Base-by-base conservation (phyloP, 2,329 filamentous ascomycete genomes). In the Cadophora gregata region DNA sequence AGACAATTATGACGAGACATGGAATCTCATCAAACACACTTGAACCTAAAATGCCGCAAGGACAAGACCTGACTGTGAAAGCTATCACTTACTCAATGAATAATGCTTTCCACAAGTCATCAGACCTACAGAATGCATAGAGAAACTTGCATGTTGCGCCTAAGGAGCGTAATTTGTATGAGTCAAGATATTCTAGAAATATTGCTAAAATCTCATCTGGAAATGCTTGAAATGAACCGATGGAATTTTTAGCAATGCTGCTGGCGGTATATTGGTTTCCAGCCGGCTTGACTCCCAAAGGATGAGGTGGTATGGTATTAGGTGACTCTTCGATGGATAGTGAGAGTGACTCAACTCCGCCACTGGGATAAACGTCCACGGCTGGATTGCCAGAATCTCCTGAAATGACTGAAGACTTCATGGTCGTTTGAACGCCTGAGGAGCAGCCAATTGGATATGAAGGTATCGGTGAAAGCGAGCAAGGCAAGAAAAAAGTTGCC, bases 61-160 rank as follows among this genome's bases (percentile, higher is more conserved):
- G 19, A 16, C 31, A 21, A 36, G n/a, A 14, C 12, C 12, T 12
- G 16, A 24, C n/a, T 16, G 19, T 25, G 53, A 58, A 38, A 58
- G 65, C 55, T 66, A n/a, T 61, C 66, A 88, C 93, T 87, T 88
- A 97, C 93, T 88, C 86, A 70, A 97, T 84, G 74, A 95, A 96
- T 24, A 97, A 79, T 21, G 88, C 79, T 79, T 96, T 94, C 95
- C 95, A 98, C 42, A 97, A 78, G 74, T 98, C 95, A 70, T 97
- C 95, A 58, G 88, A 88, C 59, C 90, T 84, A 63, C 90, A 91
- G 77, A 95, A 96, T 1, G 93, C 94, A 82, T 93, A 95, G 19
- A 98, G 80, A 62, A 92, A 93, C 77, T 89, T 93, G 82, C 94
- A 97, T 6, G 93, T 91, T 64, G 86, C 86, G 9, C 93, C 93